These are phyloP conservation scores for Primulina eburnea DNA, from an alignment of 257 asterid species.

Conservation along the genomic window DNA sequence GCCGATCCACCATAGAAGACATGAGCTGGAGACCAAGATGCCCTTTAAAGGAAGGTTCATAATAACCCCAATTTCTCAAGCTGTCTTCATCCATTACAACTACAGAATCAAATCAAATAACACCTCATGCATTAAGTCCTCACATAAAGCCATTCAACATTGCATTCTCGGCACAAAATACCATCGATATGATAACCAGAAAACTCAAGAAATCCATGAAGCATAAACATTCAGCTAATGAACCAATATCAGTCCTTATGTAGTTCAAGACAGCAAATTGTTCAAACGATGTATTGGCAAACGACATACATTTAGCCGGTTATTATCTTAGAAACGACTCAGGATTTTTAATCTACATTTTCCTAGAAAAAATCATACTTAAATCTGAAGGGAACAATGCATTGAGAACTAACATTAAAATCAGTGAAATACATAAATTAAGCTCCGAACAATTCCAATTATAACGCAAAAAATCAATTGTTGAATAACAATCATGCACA, in stretches of 20 bases:
- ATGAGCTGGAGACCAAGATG: constrained; percentile 83
- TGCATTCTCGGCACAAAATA: constrained; percentile 16
- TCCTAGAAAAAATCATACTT: not conserved
- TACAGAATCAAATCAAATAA: constrained; percentile 39
- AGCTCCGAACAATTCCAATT: not conserved
- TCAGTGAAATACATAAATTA: not conserved
- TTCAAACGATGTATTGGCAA: not conserved
- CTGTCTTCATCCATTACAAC: constrained; percentile 83
- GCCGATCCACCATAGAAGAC: constrained; percentile 70
- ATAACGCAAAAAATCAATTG: not conserved
- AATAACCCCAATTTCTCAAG: constrained; percentile 91
- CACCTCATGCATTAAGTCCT: constrained; percentile 25
- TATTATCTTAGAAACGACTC: not conserved
- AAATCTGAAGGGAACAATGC: not conserved
- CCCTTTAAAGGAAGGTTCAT: constrained; percentile 69
- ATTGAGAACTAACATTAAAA: not conserved
- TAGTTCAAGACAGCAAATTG: constrained; percentile 10
- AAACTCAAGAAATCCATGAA: constrained; percentile 15
- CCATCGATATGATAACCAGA: constrained; percentile 4
- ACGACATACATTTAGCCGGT: not conserved
- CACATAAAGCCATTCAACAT: constrained; percentile 13
- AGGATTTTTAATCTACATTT: not conserved
- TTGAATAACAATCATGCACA: not conserved
- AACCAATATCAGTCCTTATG: constrained; percentile 4
- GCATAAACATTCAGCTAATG: constrained; percentile 8